Evolutionary conservation across 768 basidiomycete genomes (phyloP), one percentile per base, ranked within the genome.

Genomic region (Boletus pseudopeckii): DNA sequence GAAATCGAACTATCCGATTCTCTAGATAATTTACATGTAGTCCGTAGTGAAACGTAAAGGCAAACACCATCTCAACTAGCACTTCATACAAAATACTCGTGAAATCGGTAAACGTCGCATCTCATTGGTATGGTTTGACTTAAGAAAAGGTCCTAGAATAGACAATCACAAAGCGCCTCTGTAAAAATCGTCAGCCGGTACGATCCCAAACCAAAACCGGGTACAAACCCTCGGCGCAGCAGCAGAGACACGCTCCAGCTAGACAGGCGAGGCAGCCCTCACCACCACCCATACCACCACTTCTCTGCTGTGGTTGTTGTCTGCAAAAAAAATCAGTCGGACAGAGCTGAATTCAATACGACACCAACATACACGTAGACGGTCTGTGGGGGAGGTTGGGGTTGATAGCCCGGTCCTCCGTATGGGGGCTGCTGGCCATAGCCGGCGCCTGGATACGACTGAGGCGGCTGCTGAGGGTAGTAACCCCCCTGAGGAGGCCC

Each of bases 341-440:
- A 39, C 20, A 39, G 1, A 7, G 5, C 11, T 9, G 22, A 22
- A 22, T 5, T 7, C 36, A 33, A 39, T 36, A 15, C 5, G 18
- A 8, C 33, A 5, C 5, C 17, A 34, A 78, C 88, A 59, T 64
- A 90, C 89, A 90, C 86, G 64, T 89, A 88, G 48, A 92, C 84
- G 0, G 86, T 84, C 67, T 92, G 89, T 17, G 90, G 90, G n/a
- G 83, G 84, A 17, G 83, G 85, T 58, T 86, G 81, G 15, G 81
- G 80, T 49, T 80, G 77, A 59, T 79, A 80, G 3, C 66, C 68
- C 13, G 53, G 63, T 10, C 66, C 66, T 7, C 63, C 64, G 18
- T 64, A 62, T 32, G 14, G 55, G 26, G 64, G 66, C 53, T 22
- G 22, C 3, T 76, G 75, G 22, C 65, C 64, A 10, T 71, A 67